Evolutionary conservation across 768 basidiomycete species (phyloP), one percentile per base, ranked within the genome.

Genomic region (Boletus patriciae): DNA sequence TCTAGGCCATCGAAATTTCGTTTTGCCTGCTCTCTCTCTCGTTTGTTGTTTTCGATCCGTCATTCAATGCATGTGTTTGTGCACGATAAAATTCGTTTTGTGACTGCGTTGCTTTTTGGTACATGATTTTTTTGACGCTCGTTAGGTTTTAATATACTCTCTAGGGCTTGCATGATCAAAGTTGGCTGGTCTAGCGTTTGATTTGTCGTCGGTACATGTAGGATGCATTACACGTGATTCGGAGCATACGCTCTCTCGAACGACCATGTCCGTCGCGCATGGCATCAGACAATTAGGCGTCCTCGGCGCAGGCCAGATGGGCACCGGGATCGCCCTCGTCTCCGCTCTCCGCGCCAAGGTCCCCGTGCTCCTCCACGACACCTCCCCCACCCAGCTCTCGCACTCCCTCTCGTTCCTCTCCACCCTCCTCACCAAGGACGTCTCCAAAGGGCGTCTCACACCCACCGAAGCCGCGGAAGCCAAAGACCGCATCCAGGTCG

Each of bases 271-370:
- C 50, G 67, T 90, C 52, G 76, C 80, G 19, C 91, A 92, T 64
- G 90, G 88, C 46, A 85, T 94, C 60, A 83, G 82, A 52, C 83
- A 78, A 4, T 74, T 93, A 0, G 93, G 89, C 23, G 84, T 94
- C 59, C 79, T 95, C 36, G 90, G 90, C 44, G 86, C 89, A 19
- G 91, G 90, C 47, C 90, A 92, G 69, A 92, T 91, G 90, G 95
- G 95, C 60, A 84, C 90, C 0, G 96, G 95, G 2, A 98, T 98
- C 46, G 92, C 94, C 59, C 82, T 89, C 50, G 93, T 96, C 41
- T 80, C 93, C 19, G 88, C 92, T 38, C 77, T 94, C 23, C 85
- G 88, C 34, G 96, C 95, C 41, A 86, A 86, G 66, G 86, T 95
- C 6, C 86, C 91, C 4, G 92, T 97, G 5, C 77, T 91, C 36